phyloP scores from a whole-genome alignment of 1,139 yeast genomes.

The Kodamaea alishanica region DNA sequence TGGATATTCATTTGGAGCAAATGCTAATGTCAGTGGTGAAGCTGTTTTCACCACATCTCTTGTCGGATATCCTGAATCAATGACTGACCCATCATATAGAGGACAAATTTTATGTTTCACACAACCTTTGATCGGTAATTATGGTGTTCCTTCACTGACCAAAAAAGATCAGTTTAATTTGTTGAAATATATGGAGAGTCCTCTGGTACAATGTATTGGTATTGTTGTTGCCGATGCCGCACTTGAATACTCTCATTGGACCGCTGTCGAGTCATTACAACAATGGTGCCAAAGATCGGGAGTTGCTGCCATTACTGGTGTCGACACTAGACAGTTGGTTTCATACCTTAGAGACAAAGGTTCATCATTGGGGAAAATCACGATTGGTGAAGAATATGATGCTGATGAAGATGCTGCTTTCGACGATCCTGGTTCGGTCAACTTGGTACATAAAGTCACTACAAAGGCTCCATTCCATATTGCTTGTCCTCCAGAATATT shows the following conservation, averaged over 20 bases:
- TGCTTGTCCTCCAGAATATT: slow-evolving; percentile 56
- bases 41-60: slow-evolving; percentile 96
- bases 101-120: slow-evolving; percentile 97
- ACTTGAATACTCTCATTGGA: slow-evolving; percentile 94
- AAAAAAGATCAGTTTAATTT: slow-evolving; percentile 79
- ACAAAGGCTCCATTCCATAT: slow-evolving; percentile 95
- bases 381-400: slow-evolving; percentile 86
- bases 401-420: slow-evolving; percentile 91
- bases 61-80: slow-evolving; percentile 97
- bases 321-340: slow-evolving; percentile 93
- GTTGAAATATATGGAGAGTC: slow-evolving; percentile 87
- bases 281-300: slow-evolving; percentile 97
- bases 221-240: slow-evolving; percentile 96
- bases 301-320: slow-evolving; percentile 95
- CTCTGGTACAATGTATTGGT: slow-evolving; percentile 89
- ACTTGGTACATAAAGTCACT: slow-evolving; percentile 89
- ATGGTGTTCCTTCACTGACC: slow-evolving; percentile 90
- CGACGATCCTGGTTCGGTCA: slow-evolving; percentile 86
- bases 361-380: slow-evolving; percentile 84
- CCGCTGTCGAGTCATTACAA: slow-evolving; percentile 92
- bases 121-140: slow-evolving; percentile 94
- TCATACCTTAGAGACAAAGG: slow-evolving; percentile 93
- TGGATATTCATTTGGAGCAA: slow-evolving; percentile 94
- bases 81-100: slow-evolving; percentile 96
- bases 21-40: slow-evolving; percentile 88